Evolutionary conservation across 2,329 filamentous ascomycete species (phyloP).

Genomic region (Epichloe hybrida): DNA sequence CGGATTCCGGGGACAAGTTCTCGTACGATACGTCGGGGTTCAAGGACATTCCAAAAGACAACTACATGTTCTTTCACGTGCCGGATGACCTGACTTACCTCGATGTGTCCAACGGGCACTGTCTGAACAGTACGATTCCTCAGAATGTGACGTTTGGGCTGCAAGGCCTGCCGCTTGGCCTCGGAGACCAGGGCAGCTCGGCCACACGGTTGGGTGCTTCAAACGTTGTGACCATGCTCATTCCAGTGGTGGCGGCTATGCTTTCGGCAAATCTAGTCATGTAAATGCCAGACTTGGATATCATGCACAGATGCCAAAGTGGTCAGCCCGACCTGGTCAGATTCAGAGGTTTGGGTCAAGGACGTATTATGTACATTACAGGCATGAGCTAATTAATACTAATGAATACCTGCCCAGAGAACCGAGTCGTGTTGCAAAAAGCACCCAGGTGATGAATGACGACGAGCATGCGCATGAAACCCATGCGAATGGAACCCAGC

Average conservation of each 20-base stretch:
- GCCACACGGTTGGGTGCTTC: slow-evolving; percentile 13
- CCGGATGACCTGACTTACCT: slow-evolving; percentile 54
- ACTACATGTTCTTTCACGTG: slow-evolving; percentile 69
- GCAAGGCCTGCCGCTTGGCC: slow-evolving; percentile 42
- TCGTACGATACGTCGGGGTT: slow-evolving; percentile 66
- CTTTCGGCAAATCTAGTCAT: slow-evolving; percentile 9
- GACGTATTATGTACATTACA: neutral
- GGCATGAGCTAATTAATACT: no score
- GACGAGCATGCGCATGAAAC: neutral
- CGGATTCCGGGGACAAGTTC: slow-evolving; percentile 53
- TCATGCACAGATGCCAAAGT: neutral
- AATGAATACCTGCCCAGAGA: no score
- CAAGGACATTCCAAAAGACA: slow-evolving; percentile 47
- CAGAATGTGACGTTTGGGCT: slow-evolving; percentile 61
- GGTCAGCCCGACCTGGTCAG: neutral
- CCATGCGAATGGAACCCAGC: neutral
- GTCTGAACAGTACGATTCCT: slow-evolving; percentile 47
- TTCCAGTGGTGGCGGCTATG: slow-evolving; percentile 9
- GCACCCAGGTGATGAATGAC: no score
- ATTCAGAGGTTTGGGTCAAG: no score
- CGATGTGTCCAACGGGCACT: slow-evolving; percentile 55
- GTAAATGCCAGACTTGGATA: neutral
- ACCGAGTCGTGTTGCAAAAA: no score
- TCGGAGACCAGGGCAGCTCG: slow-evolving; percentile 20
- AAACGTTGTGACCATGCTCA: slow-evolving; percentile 8